Evolutionary conservation across 495 filamentous ascomycete genomes (phyloP), one percentile per base, ranked within the genome.

Genomic region (Cladorrhinum samala): DNA sequence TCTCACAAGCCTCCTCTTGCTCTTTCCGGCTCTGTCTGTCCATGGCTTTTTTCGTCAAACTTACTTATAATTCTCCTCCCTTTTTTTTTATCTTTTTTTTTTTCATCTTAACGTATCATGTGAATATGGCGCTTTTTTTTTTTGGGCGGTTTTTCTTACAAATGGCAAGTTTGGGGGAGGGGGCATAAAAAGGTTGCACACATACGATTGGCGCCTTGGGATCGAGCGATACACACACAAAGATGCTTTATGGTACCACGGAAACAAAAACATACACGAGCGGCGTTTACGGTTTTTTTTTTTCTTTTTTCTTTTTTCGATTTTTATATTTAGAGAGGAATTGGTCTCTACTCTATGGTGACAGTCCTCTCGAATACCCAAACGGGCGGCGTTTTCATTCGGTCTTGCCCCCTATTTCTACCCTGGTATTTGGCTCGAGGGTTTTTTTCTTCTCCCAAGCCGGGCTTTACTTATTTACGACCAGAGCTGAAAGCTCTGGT

Each of bases 151-250:
- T 37, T 33, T 13, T 39, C 18, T 23, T 6, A 49, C n/a, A 2
- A 38, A 49, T 5, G 33, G 7, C 33, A 33, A n/a, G n/a, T 37
- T 14, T 41, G 17, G 27, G 16, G 19, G 20, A 17, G 44, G 14
- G 11, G 4, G 24, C 16, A 44, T 46, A 24, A 24, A 47, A 46
- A 57, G 55, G 55, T 44, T 25, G 50, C 51, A 54, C 40, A 45
- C 27, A 54, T 42, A 58, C 51, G 56, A 40, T 17, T 50, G 47
- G 56, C 56, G 36, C 51, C 56, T 52, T 58, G 39, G 52, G 42
- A 45, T 42, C 11, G 21, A 18, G 16, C 24, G 53, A 14, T 46
- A 36, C 46, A 46, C 20, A 33, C 16, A 13, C 13, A 24, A 16
- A 4, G 18, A 2, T n/a, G 11, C 2, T 33, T 18, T 33, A n/a